Conservation (phyloP, 305 asterid species). For the Fraxinus angustifolia region DNA sequence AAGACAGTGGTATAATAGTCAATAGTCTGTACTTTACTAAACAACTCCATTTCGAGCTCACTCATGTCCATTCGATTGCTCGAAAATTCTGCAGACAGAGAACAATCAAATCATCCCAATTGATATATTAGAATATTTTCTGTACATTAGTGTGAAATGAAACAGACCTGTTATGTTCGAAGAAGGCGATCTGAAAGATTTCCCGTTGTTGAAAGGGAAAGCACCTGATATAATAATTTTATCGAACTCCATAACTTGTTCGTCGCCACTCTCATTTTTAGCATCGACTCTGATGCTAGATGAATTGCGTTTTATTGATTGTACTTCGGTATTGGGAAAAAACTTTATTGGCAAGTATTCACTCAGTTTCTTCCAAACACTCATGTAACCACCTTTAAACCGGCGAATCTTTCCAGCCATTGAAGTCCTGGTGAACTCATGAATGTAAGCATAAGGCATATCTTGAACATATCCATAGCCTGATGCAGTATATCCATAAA, state of each 20-base stretch:
- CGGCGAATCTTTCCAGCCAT: conserved; percentile 82
- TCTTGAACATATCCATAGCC: conserved; percentile 80
- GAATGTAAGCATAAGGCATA: conserved; percentile 76
- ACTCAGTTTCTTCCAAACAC: conserved; percentile 63
- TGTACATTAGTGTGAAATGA: neutral
- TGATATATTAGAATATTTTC: neutral
- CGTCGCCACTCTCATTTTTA: conserved; percentile 30
- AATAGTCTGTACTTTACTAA: conserved; percentile 62
- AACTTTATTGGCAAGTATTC: conserved; percentile 48
- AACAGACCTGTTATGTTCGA: conserved; percentile 35
- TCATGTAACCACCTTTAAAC: conserved; percentile 69
- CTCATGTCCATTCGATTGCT: conserved; percentile 39
- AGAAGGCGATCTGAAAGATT: conserved; percentile 54
- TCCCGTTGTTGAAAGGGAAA: conserved; percentile 55
- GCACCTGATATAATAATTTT: conserved; percentile 71
- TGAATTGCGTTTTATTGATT: conserved; percentile 41
- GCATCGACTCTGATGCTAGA: conserved; percentile 30
- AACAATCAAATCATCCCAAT: conserved; percentile 13
- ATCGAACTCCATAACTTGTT: conserved; percentile 45
- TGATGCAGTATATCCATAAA: conserved; percentile 78
- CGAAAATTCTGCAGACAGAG: conserved; percentile 34
- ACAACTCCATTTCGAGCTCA: conserved; percentile 57
- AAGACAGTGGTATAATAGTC: conserved; percentile 72
- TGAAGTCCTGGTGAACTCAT: conserved; percentile 77
- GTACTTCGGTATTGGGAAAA: conserved; percentile 60